Percentiles rank a stretch among this genome's conserved stretches.
phyloP scores from a whole-genome alignment of 768 basidiomycete genomes.

The Xerocomus brunneocitrinus region DNA sequence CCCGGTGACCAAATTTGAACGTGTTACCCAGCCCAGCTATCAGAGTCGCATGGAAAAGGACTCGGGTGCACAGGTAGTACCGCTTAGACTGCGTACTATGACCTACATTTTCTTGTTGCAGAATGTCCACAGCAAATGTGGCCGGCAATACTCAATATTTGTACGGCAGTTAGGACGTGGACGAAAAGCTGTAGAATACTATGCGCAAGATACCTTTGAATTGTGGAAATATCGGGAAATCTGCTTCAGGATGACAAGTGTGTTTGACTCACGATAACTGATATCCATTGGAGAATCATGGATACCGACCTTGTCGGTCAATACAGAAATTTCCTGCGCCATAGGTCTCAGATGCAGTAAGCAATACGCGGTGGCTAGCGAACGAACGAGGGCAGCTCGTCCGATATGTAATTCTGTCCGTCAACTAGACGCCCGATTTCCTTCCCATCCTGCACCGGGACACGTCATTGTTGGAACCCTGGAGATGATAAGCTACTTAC shows the following conservation, averaged over 20 bases:
- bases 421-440: constrained; percentile 30
- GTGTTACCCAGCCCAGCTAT: neutral
- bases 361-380: constrained; percentile 8
- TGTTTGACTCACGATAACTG: neutral
- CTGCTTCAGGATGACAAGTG: neutral
- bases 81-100: neutral
- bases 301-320: neutral
- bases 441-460: constrained; percentile 17
- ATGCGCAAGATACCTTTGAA: neutral
- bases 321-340: neutral
- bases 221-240: constrained; percentile 1
- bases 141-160: neutral
- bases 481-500: constrained; percentile 36
- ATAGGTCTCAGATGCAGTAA: neutral
- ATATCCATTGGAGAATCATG: neutral
- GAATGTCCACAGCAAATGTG: neutral
- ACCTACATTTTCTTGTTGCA: neutral
- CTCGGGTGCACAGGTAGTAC: neutral
- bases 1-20: constrained; percentile 2
- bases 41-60: neutral
- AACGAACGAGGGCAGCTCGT: constrained; percentile 20
- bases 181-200: neutral
- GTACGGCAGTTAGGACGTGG: neutral
- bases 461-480: neutral
- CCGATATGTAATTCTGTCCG: constrained; percentile 19